Evolutionary conservation across 208 protist species (phyloP).

Genomic region (Acanthamoeba triangularis): DNA sequence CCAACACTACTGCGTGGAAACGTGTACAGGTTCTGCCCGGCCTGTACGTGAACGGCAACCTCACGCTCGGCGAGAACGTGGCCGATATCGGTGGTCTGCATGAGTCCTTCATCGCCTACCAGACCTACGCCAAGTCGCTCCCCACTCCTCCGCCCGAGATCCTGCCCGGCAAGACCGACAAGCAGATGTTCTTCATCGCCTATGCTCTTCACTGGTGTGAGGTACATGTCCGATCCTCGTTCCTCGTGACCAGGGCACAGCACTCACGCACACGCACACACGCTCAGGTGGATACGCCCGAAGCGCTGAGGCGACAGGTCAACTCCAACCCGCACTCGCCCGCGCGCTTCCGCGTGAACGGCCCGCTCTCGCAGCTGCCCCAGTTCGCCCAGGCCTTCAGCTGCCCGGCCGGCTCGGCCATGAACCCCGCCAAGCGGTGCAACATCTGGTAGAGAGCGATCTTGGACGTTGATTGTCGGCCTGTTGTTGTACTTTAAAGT

Average conservation of each 20-base stretch:
- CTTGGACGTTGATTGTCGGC: too few species aligned
- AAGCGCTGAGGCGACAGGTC: slow-evolving; percentile 34
- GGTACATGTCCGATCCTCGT: background rate
- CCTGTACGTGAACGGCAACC: slow-evolving; percentile 68
- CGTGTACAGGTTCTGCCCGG: slow-evolving; percentile 6
- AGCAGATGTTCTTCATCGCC: slow-evolving; percentile 75
- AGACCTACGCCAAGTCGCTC: slow-evolving; percentile 20
- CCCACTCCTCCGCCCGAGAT: background rate
- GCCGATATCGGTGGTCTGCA: slow-evolving; percentile 75
- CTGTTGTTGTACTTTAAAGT: too few species aligned
- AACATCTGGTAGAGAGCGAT: slow-evolving; percentile 50
- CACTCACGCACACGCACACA: background rate
- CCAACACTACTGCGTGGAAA: too few species aligned
- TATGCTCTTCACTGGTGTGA: slow-evolving; percentile 54
- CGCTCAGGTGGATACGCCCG: background rate
- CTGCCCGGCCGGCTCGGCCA: slow-evolving; percentile 41
- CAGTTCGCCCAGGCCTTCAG: slow-evolving; percentile 68
- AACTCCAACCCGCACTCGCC: slow-evolving; percentile 70
- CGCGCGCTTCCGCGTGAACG: slow-evolving; percentile 55
- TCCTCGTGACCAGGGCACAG: background rate
- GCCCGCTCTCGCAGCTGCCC: slow-evolving; percentile 58
- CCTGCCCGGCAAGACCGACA: background rate
- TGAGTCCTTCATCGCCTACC: slow-evolving; percentile 53
- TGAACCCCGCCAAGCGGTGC: slow-evolving; percentile 58
- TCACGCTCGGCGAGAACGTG: slow-evolving; percentile 72